Base-by-base conservation (phyloP, 768 basidiomycete species). In the Ramaria rubella region DNA sequence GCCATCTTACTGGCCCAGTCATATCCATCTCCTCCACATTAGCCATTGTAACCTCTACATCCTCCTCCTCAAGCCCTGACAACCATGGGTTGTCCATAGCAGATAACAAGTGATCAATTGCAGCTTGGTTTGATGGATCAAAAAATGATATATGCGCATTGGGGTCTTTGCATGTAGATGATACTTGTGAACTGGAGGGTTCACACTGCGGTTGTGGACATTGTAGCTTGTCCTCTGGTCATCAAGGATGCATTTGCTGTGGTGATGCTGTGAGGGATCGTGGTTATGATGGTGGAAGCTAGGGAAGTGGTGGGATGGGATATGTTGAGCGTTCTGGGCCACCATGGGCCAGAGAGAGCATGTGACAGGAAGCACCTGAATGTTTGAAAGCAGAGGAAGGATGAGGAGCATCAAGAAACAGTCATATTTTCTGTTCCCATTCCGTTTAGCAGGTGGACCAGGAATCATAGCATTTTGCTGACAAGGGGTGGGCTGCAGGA, bases 11-110 rank as follows among this genome's bases (percentile, higher is more conserved):
- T 86, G 4, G 90, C 86, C 94, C 94, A 98, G 68, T 98, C 96
- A 65, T 96, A 96, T 0, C 96, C 94, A 64, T 94, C 68, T 99
- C 96, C 67, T 99, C 96, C 2, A 99, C 93, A 69, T 84, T 96
- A 5, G 86, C 75, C 72, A 99, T 78, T 3, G 90, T 91, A 8
- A 85, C 89, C 60, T 90, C 86, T 11, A 82, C 78, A 55, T 79
- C 83, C 62, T 90, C 89, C 52, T 87, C 86, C 55, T 85, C 85
- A 30, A 69, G 68, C 2, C 69, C 72, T 29, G 76, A 75, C 2
- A 26, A 23, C n/a, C 15, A 30, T 29, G 19, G 11, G 14, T 17
- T 19, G 21, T 27, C 27, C n/a, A 31, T 49, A 17, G 34, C 17
- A 5, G 34, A 8, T 15, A 92, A 77, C 15, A 94, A 73, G 2